Conservation (phyloP, 1,284 basidiomycete species). For the Clitocybe nebularis region DNA sequence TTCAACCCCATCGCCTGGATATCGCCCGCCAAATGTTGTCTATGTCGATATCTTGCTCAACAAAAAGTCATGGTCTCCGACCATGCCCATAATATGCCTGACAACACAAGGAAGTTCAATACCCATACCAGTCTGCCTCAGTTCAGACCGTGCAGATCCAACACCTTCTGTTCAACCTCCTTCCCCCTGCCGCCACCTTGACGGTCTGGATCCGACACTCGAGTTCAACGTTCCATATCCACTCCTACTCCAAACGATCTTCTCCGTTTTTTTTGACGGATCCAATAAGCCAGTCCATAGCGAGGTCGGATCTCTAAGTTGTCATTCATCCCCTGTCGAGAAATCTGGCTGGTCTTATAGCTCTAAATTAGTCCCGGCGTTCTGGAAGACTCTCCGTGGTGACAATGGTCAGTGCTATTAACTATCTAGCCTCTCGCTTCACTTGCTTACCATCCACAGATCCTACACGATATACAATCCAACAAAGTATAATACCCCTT, state of each 20-base stretch:
- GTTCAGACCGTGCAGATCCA: too few species aligned
- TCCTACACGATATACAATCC: slow-evolving; percentile 25
- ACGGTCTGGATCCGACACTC: slow-evolving; percentile 20
- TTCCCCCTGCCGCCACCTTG: slow-evolving; percentile 5
- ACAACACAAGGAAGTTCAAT: too few species aligned
- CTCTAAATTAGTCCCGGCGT: slow-evolving; percentile 25
- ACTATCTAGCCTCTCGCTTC: neutral
- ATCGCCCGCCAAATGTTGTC: slow-evolving; percentile 12
- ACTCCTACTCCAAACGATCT: slow-evolving; percentile 24
- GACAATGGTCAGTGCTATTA: slow-evolving; percentile 20
- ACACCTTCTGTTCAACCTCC: too few species aligned
- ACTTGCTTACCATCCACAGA: slow-evolving; percentile 17
- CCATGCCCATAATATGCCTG: too few species aligned
- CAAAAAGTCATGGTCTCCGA: slow-evolving; percentile 12
- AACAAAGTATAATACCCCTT: slow-evolving; percentile 11
- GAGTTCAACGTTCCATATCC: slow-evolving; percentile 26
- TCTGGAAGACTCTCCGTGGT: slow-evolving; percentile 28
- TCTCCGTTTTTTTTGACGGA: slow-evolving; percentile 25
- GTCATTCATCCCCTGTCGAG: slow-evolving; percentile 23
- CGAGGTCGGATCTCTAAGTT: slow-evolving; percentile 23
- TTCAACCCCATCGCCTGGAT: slow-evolving; percentile 3
- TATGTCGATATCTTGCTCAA: slow-evolving; percentile 22
- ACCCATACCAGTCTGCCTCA: too few species aligned
- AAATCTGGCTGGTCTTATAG: slow-evolving; percentile 29
- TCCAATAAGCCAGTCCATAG: slow-evolving; percentile 22